These are phyloP conservation scores for Harrya chromipes DNA, from an alignment of 768 basidiomycete species.

Conservation along the genomic window DNA sequence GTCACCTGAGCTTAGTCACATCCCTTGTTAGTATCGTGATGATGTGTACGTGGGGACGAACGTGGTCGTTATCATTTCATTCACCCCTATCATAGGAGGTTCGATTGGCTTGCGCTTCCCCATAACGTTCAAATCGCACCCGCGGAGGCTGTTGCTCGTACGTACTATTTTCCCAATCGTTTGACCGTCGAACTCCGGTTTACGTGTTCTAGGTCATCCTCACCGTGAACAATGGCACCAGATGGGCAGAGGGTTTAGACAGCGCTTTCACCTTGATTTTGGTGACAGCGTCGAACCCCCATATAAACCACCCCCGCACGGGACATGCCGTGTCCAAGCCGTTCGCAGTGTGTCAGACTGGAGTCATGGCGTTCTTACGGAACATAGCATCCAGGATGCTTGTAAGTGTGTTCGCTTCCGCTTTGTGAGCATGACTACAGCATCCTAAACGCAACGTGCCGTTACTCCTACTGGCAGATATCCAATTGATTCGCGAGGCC, in stretches of 20 bases:
- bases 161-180: constrained; percentile 16
- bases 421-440: background rate
- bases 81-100: constrained; percentile 36
- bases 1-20: constrained; percentile 2
- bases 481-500: constrained; percentile 76
- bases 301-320: constrained; percentile 44
- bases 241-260: constrained; percentile 57
- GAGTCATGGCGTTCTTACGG: constrained; percentile 89
- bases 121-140: constrained; percentile 62
- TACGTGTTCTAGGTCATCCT: constrained; percentile 52
- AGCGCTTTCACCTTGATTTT: constrained; percentile 56
- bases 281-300: constrained; percentile 39
- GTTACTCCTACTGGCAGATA: constrained; percentile 42
- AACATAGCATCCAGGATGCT: constrained; percentile 91
- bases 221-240: constrained; percentile 58
- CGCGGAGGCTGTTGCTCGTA: constrained; percentile 63
- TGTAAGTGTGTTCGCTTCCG: constrained; percentile 48
- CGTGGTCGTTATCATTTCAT: background rate
- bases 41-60: constrained; percentile 41
- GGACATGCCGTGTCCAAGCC: constrained; percentile 71
- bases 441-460: background rate
- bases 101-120: constrained; percentile 76
- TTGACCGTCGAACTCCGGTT: background rate
- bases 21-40: constrained; percentile 29
- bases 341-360: constrained; percentile 88